Evolutionary conservation across 176 grass and related monocot genomes (phyloP).

Genomic region (Musa troglodytarum): DNA sequence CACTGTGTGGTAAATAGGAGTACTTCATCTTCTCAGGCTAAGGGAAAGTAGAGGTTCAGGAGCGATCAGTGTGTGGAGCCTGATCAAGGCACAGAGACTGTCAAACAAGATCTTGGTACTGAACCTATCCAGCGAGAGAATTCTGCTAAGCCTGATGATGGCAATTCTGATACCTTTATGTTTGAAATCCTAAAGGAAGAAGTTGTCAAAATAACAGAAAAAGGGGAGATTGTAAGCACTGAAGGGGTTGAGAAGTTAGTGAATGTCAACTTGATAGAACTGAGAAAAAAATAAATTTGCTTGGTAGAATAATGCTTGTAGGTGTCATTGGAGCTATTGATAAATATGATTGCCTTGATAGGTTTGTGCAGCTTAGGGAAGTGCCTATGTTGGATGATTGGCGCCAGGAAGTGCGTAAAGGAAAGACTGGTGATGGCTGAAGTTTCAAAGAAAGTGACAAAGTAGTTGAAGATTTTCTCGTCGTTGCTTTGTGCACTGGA

Average conservation of each 20-base stretch:
- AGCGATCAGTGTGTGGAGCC: too few species aligned
- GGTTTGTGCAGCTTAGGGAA: conserved; percentile 67
- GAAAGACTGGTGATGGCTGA: conserved; percentile 40
- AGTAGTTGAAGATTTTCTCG: conserved; percentile 37
- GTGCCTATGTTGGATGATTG: conserved; percentile 67
- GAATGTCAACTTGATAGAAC: conserved; percentile 63
- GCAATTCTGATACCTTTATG: neutral
- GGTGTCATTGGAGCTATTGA: conserved; percentile 66
- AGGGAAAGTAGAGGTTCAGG: too few species aligned
- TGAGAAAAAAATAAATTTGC: conserved; percentile 53
- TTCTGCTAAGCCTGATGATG: neutral
- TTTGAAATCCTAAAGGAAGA: conserved; percentile 48
- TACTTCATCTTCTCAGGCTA: too few species aligned
- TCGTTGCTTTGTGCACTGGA: conserved; percentile 44
- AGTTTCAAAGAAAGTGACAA: neutral
- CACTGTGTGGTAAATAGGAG: too few species aligned
- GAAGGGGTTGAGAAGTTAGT: conserved; percentile 78
- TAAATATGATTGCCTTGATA: conserved; percentile 48
- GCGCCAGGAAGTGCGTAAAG: conserved; percentile 88
- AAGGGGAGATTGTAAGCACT: conserved; percentile 48
- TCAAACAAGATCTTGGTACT: neutral
- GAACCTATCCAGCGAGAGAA: neutral
- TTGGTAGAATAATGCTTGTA: conserved; percentile 46
- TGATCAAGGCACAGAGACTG: too few species aligned
- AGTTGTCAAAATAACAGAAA: conserved; percentile 57